Base-by-base conservation (phyloP, 2,329 filamentous ascomycete genomes). In the Juglanconis juglandina region DNA sequence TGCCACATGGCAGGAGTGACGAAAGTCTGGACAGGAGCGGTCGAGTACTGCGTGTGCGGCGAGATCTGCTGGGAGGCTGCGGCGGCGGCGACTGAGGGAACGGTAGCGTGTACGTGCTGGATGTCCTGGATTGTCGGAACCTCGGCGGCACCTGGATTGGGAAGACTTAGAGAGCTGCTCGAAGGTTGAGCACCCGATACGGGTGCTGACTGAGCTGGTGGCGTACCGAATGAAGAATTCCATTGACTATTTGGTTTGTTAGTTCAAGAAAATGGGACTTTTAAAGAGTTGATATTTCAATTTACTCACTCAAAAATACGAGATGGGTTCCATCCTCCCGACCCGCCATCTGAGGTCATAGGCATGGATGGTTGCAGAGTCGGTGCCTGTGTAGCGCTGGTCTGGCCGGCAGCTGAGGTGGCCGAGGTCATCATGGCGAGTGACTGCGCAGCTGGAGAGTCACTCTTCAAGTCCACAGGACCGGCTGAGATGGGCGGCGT, bases 161-260 rank as follows among this genome's bases (percentile, higher is more conserved):
- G 71, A 69, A 80, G 72, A 73, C 79, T 84, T 75, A 85, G 77
- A 76, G 78, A 74, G 71, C 73, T 79, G 71, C 77, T 72, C 69
- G 80, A 78, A 66, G 78, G 72, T 57, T 58, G 61, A 67, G 73
- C 74, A 68, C 76, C 71, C 62, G 77, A 73, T 60, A 70, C 70
- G 63, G 73, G 72, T 64, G 76, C 73, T 65, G 77, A 69, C 68
- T 80, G 77, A 68, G 76, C 74, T 66, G 78, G 75, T 62, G 85
- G 86, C 74, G 88, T 90, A 80, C 92, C 91, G 78, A 97, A 98
- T 66, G 94, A 93, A 70, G 90, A 88, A 75, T 96, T 93, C 93
- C 94, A 98, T 80, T 96, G 92, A 74, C 93, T 96, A 69, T 64
- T 66, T 57, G 8, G 7, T 7, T 49, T 41, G 58, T 68, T 63